These are phyloP conservation scores for Podospora comata DNA, from an alignment of 495 filamentous ascomycete species.

Conservation along the genomic window DNA sequence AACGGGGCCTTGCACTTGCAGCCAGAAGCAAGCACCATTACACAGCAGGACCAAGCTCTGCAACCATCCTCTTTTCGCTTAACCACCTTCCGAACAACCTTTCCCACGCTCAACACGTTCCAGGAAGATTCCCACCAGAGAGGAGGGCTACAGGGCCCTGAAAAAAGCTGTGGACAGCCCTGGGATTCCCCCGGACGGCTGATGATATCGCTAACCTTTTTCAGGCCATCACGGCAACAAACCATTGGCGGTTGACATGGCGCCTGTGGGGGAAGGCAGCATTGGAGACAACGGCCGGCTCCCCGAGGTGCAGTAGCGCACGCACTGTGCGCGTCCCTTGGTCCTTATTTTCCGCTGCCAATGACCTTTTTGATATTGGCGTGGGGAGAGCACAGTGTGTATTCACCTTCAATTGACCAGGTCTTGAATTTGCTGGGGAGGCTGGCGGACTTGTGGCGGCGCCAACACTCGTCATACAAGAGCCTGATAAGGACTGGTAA, in stretches of 20 bases:
- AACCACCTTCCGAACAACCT: no score
- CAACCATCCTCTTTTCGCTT: not conserved
- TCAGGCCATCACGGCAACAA: constrained; percentile 3
- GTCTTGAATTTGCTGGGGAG: not conserved
- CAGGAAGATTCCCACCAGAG: not conserved
- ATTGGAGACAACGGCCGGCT: constrained; percentile 15
- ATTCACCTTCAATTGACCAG: not conserved
- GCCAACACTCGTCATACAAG: not conserved
- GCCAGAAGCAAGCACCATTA: constrained; percentile 2
- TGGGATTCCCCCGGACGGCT: not conserved
- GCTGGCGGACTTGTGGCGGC: not conserved
- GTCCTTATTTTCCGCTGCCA: constrained; percentile 1
- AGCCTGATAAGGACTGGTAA: not conserved
- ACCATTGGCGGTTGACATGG: constrained; percentile 3
- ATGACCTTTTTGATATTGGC: not conserved
- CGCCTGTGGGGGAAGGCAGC: constrained; percentile 6
- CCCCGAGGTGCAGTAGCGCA: constrained; percentile 8
- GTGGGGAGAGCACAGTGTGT: not conserved
- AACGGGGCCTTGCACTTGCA: not conserved
- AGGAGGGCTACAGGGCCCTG: no score
- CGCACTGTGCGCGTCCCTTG: constrained; percentile 9
- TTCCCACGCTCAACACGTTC: not conserved
- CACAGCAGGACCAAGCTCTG: constrained; percentile 4
- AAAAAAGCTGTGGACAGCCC: not conserved
- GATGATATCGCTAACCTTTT: not conserved